Conservation (phyloP, 208 protist species). For the Trypanosoma cruzi region DNA sequence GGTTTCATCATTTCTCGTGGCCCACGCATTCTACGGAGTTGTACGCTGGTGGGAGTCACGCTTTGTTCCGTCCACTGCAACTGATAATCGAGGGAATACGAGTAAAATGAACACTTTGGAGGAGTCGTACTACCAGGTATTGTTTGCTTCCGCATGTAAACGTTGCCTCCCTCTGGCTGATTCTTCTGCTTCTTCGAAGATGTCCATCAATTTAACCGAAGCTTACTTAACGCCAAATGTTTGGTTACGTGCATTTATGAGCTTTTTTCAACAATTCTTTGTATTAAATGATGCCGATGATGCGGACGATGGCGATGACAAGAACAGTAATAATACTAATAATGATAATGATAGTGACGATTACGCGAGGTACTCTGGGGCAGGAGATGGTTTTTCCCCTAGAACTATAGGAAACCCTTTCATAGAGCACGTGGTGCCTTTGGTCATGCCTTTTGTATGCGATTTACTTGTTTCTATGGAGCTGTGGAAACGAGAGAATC, state of each 20-base stretch:
- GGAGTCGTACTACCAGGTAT: slow-evolving; percentile 16
- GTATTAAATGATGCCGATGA: neutral
- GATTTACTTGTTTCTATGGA: slow-evolving; percentile 25
- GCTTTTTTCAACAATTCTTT: slow-evolving; percentile 14
- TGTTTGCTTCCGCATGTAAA: slow-evolving; percentile 16
- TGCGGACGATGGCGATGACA: neutral
- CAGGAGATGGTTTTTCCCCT: neutral
- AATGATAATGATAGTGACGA: neutral
- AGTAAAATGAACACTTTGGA: neutral
- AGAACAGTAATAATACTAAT: neutral
- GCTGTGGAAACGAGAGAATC: neutral
- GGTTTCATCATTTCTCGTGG: slow-evolving; percentile 20
- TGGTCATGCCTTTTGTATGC: slow-evolving; percentile 26
- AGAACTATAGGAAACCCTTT: slow-evolving; percentile 9
- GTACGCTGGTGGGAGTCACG: slow-evolving; percentile 18
- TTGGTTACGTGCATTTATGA: slow-evolving; percentile 18
- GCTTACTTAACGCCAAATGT: slow-evolving; percentile 11
- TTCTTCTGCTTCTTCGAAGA: neutral
- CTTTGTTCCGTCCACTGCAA: neutral
- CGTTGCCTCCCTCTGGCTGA: neutral
- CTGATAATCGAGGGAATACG: neutral
- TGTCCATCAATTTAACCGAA: neutral
- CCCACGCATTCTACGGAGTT: slow-evolving; percentile 21
- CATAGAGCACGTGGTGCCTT: slow-evolving; percentile 10
- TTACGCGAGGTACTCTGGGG: too few species aligned